Evolutionary conservation across 2,329 filamentous ascomycete genomes (phyloP), one percentile per base, ranked within the genome.

Genomic region (Arthrobotrys entomopaga): DNA sequence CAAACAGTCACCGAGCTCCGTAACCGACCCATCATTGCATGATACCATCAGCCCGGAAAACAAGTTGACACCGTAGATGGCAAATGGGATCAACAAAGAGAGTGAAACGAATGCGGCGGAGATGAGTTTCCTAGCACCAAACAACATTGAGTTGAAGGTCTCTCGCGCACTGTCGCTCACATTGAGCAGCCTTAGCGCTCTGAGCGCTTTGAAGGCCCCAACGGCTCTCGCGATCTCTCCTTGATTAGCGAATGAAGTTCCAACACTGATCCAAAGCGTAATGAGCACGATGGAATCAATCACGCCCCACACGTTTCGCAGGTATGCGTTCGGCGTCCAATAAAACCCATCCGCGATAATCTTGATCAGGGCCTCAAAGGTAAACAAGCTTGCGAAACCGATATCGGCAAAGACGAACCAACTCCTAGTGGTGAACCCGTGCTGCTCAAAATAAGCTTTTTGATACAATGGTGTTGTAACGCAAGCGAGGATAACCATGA

Each of bases 391-490:
- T 1, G 94, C 93, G 80, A 99, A 99, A 5, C 91, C 90, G 81
- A 96, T 85, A 81, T 99, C 95, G 11, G 91, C 91, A 87, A 92
- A 98, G 4, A 96, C 91, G 80, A 97, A 98, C 95, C 96, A 99
- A 79, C 94, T 95, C 69, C 85, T 85, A 70, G 84, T 88, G 79
- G 88, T 88, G 0, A 82, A 80, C 69, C 85, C 82, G 49, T 88
- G 85, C 4, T 81, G 83, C 61, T 87, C 81, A 78, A 93, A 94
- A 80, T 97, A 96, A 77, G 93, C 86, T 80, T 91, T 92, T 80
- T 99, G 95, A 80, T 96, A 99, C 15, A 99, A 84, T 0, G 95
- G 95, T 0, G 95, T 99, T 0, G 93, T 97, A 58, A 98, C 86
- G 80, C 94, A 99, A 29, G 95, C 95, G 59, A 99, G 86, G 50